These are phyloP conservation scores for Aspergillus awamori DNA, from an alignment of 2,329 filamentous ascomycete genomes.

Conservation along the genomic window DNA sequence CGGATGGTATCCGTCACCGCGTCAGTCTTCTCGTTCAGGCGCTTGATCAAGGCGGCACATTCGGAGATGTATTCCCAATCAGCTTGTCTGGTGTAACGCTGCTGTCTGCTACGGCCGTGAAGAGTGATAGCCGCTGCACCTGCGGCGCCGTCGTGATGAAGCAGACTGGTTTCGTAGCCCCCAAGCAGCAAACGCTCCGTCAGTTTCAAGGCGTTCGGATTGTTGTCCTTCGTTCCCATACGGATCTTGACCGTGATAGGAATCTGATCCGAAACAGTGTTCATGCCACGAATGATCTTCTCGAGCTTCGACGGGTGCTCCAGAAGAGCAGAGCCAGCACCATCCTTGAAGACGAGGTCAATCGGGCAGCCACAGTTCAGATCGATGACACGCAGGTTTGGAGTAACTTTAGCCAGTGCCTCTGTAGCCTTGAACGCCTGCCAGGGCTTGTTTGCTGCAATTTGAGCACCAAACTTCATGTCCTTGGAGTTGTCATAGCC, in stretches of 20 bases:
- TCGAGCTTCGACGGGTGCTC: conserved; percentile 85
- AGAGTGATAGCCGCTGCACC: conserved; percentile 95
- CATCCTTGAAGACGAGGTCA: conserved; percentile 85
- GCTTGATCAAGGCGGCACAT: conserved; percentile 80
- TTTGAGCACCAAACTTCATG: conserved; percentile 87
- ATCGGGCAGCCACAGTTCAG: conserved; percentile 98
- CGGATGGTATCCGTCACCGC: conserved; percentile 72
- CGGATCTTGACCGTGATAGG: conserved; percentile 95
- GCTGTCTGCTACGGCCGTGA: conserved; percentile 89
- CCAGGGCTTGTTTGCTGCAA: conserved; percentile 91
- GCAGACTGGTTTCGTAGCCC: conserved; percentile 68
- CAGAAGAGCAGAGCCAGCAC: conserved; percentile 89
- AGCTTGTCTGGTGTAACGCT: conserved; percentile 88
- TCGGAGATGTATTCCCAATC: conserved; percentile 95
- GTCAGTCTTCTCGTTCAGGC: conserved; percentile 71
- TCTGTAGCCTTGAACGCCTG: conserved; percentile 86
- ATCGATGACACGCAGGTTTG: conserved; percentile 86
- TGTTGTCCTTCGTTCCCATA: conserved; percentile 80
- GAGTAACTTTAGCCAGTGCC: conserved; percentile 72
- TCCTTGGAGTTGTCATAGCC: conserved; percentile 83
- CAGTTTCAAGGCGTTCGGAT: conserved; percentile 77
- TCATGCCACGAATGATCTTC: conserved; percentile 96
- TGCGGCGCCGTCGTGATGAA: conserved; percentile 66
- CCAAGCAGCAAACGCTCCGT: conserved; percentile 83
- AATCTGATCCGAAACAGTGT: conserved; percentile 82